Percentiles rank a stretch among this genome's conserved stretches.
Conservation (phyloP, 2,329 filamentous ascomycete genomes). For the Proliferodiscus dingleyae region DNA sequence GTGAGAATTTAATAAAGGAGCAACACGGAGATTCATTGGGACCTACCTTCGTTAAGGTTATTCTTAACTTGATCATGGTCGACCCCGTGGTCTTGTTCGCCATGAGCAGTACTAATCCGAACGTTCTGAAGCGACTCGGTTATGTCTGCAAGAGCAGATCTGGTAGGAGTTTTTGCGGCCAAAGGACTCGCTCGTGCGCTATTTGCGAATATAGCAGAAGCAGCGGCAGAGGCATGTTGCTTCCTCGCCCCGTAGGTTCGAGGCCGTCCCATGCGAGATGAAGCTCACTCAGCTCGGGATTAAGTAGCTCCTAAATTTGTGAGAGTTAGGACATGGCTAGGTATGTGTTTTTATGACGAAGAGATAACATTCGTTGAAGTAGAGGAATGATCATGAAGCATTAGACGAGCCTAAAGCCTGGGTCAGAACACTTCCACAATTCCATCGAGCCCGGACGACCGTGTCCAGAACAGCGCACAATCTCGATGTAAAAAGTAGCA, state of each 20-base stretch:
- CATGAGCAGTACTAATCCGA: not conserved
- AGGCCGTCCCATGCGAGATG: not conserved
- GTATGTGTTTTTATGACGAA: too few species aligned
- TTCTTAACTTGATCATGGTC: not conserved
- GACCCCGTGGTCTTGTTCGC: not conserved
- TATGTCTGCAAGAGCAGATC: constrained; percentile 1
- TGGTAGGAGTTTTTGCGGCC: not conserved
- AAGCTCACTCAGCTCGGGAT: not conserved
- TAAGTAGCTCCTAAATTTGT: too few species aligned
- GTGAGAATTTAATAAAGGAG: too few species aligned
- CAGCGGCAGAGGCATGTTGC: constrained; percentile 3
- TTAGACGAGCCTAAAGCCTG: too few species aligned
- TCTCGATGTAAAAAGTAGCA: too few species aligned
- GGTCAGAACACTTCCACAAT: too few species aligned
- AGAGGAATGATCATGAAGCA: too few species aligned
- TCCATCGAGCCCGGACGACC: too few species aligned
- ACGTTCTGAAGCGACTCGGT: not conserved
- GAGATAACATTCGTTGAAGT: too few species aligned
- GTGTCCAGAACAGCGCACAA: too few species aligned
- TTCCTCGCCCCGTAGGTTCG: constrained; percentile 19
- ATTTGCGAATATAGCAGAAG: constrained; percentile 13
- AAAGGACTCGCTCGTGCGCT: not conserved
- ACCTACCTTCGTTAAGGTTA: not conserved
- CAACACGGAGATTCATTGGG: too few species aligned
- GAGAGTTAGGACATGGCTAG: too few species aligned